A percentile compares a stretch with the other conserved stretches of the same genome.
Evolutionary conservation across 2,329 filamentous ascomycete species (phyloP).

Genomic region (Acephala macrosclerotiorum): DNA sequence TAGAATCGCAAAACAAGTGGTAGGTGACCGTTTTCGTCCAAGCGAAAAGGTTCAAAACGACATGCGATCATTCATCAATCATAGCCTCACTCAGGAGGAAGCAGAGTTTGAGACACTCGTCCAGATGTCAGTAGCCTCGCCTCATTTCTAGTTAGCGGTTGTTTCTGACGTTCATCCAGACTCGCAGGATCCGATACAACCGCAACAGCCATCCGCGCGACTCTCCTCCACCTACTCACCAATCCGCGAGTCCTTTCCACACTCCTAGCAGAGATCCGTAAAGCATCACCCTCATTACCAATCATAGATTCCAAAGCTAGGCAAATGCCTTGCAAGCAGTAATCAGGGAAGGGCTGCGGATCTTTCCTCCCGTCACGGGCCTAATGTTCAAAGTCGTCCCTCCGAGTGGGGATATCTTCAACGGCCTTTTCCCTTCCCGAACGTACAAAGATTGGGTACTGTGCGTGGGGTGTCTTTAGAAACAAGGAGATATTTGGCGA

Average conservation of each 20-base stretch:
- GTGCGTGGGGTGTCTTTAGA: background rate
- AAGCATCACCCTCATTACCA: too few relatives aligned
- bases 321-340: too few relatives aligned
- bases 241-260: background rate
- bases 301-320: too few relatives aligned
- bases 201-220: background rate
- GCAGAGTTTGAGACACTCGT: background rate
- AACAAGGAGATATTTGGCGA: too few relatives aligned
- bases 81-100: constrained; percentile 42
- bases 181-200: background rate
- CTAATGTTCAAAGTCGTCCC: too few relatives aligned
- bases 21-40: constrained; percentile 53
- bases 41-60: constrained; percentile 53
- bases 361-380: too few relatives aligned
- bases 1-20: constrained; percentile 53
- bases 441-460: background rate
- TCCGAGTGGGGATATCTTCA: background rate
- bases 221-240: background rate
- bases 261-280: background rate
- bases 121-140: background rate
- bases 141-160: too few relatives aligned
- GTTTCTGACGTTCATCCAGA: too few relatives aligned
- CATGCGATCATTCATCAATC: constrained; percentile 59
- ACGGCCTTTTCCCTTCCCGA: background rate
- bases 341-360: too few relatives aligned